Conservation (phyloP, 352 stramenopile species). For the Phytophthora fragariaefolia region DNA sequence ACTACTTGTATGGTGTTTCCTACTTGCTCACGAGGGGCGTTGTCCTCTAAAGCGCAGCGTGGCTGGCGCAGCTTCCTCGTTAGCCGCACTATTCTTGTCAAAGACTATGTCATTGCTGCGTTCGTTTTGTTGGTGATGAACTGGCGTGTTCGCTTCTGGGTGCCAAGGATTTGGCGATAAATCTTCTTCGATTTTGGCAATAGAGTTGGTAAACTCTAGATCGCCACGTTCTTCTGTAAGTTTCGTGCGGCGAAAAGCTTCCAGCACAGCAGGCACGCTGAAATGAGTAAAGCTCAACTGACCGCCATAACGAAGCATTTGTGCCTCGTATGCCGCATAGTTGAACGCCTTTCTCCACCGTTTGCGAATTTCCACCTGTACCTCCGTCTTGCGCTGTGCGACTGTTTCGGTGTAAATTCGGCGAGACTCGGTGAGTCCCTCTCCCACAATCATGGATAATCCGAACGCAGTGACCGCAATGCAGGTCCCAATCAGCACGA, state of each 20-base stretch:
- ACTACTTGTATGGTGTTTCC: not conserved
- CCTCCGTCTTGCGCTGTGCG: constrained; percentile 45
- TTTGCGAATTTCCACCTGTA: constrained; percentile 44
- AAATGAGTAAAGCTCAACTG: constrained; percentile 52
- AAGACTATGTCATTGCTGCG: not conserved
- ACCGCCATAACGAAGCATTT: constrained; percentile 45
- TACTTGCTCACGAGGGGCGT: not conserved
- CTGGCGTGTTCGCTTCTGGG: not conserved
- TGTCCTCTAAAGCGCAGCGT: not conserved
- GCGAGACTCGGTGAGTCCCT: constrained; percentile 57
- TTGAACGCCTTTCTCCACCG: constrained; percentile 65
- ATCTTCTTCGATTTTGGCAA: constrained; percentile 19
- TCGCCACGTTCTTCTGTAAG: constrained; percentile 7
- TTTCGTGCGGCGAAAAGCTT: constrained; percentile 53
- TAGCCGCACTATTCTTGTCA: not conserved
- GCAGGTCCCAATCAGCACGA: constrained; percentile 71
- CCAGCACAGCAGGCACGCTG: constrained; percentile 59
- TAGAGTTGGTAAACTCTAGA: not conserved
- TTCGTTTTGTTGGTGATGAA: not conserved
- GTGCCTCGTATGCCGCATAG: constrained; percentile 59
- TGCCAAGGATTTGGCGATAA: not conserved
- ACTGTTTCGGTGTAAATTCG: constrained; percentile 50
- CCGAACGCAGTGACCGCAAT: constrained; percentile 69
- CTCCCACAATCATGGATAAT: constrained; percentile 62
- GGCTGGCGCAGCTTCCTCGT: not conserved